These are phyloP conservation scores for Telopea speciosissima DNA, from an alignment of 177 flowering plant species.

Conservation along the genomic window DNA sequence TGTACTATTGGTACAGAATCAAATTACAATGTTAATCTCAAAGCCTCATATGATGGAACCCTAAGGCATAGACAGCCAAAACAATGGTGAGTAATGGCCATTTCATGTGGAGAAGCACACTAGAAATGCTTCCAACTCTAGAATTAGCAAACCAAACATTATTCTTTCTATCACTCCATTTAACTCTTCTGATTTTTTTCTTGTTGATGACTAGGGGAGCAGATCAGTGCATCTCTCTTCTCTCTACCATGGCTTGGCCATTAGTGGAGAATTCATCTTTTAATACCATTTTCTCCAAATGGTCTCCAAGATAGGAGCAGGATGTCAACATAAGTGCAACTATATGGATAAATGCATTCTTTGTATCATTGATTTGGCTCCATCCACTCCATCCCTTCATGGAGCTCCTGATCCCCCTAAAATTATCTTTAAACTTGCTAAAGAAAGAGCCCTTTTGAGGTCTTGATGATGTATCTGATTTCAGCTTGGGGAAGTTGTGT, in stretches of 20 bases:
- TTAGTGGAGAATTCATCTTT: background rate
- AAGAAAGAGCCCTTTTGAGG: conserved; percentile 15
- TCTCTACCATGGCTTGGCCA: background rate
- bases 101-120: conserved; percentile 30
- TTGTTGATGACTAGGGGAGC: conserved; percentile 4
- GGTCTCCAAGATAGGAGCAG: conserved; percentile 21
- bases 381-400: conserved; percentile 18
- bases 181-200: conserved; percentile 13
- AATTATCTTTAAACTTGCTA: conserved; percentile 25
- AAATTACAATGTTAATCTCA: conserved; percentile 7
- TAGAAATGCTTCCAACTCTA: conserved; percentile 21
- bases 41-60: conserved; percentile 25
- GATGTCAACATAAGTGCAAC: conserved; percentile 29
- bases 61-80: conserved; percentile 49
- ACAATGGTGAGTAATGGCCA: conserved; percentile 39
- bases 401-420: conserved; percentile 11
- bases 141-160: conserved; percentile 13
- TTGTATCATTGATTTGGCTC: conserved; percentile 7
- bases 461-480: conserved; percentile 11
- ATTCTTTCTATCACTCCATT: conserved; percentile 9
- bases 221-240: conserved; percentile 2
- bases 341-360: conserved; percentile 10
- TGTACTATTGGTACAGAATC: background rate
- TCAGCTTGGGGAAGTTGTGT: conserved; percentile 11
- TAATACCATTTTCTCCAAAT: conserved; percentile 3